These are phyloP conservation scores for Naganishia onofrii DNA, from an alignment of 768 basidiomycete genomes.

Conservation along the genomic window DNA sequence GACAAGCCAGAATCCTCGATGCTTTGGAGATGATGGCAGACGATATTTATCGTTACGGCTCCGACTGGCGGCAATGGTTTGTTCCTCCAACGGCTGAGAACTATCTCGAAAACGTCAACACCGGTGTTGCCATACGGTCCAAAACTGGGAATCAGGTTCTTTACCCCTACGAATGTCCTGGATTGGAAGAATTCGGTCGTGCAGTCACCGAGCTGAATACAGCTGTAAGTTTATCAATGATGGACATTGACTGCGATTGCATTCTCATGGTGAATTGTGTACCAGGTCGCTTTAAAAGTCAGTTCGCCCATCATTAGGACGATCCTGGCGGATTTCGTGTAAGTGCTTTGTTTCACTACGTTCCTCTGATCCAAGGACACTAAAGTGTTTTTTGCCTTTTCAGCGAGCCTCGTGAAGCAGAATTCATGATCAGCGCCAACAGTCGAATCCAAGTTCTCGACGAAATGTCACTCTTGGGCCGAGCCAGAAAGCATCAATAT, in stretches of 20 bases:
- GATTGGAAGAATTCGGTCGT: background rate
- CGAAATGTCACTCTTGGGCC: slow-evolving; percentile 70
- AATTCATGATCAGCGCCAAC: slow-evolving; percentile 61
- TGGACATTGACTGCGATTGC: background rate
- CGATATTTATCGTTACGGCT: background rate
- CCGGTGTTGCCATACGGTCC: background rate
- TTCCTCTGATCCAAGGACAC: background rate
- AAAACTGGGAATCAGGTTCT: background rate
- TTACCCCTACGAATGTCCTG: background rate
- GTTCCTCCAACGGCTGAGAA: background rate
- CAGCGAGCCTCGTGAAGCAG: background rate
- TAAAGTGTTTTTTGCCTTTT: background rate
- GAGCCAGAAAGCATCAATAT: slow-evolving; percentile 83
- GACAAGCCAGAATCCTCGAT: background rate
- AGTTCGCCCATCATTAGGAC: background rate
- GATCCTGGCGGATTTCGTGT: background rate
- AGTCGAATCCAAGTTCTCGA: slow-evolving; percentile 83
- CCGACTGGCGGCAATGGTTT: slow-evolving; percentile 4
- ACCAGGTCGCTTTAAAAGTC: background rate
- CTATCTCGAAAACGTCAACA: background rate
- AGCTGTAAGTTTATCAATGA: background rate
- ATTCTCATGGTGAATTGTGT: background rate
- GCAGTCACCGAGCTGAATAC: background rate
- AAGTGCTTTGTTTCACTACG: background rate
- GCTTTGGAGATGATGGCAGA: slow-evolving; percentile 10